Conservation (phyloP, 192 early-diverging fungal species). For the Coemansia sp. region DNA sequence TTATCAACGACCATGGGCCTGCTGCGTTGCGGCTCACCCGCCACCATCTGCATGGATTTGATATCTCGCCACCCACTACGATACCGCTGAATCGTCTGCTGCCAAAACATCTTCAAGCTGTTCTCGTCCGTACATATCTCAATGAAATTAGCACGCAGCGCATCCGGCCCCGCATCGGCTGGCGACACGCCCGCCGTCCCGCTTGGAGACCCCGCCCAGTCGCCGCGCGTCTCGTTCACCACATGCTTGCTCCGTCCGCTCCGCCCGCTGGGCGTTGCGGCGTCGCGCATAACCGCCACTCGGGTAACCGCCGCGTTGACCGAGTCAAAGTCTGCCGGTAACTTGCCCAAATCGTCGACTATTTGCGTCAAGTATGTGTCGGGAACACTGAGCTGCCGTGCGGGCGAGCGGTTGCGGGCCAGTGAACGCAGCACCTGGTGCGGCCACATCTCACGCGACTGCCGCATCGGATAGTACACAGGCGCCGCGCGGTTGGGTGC, state of each 20-base stretch:
- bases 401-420: slow-evolving; percentile 10
- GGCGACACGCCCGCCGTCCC: slow-evolving; percentile 6
- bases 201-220: background rate
- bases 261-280: background rate
- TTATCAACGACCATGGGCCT: slow-evolving; percentile 39
- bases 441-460: slow-evolving; percentile 39
- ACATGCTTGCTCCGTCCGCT: no score
- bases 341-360: slow-evolving; percentile 28
- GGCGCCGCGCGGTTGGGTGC: slow-evolving; percentile 14
- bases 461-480: slow-evolving; percentile 32
- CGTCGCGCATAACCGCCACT: slow-evolving; percentile 17
- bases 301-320: slow-evolving; percentile 49
- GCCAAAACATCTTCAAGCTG: slow-evolving; percentile 68
- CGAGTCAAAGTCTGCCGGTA: slow-evolving; percentile 40
- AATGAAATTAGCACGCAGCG: slow-evolving; percentile 58
- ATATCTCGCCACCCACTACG: slow-evolving; percentile 31
- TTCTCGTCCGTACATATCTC: slow-evolving; percentile 62
- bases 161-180: slow-evolving; percentile 58
- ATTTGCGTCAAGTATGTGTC: slow-evolving; percentile 25
- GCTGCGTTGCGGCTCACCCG: slow-evolving; percentile 21
- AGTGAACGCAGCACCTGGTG: slow-evolving; percentile 31
- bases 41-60: background rate
- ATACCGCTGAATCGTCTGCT: slow-evolving; percentile 44
- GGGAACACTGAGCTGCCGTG: slow-evolving; percentile 14
- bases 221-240: background rate